These are phyloP conservation scores for Macadamia integrifolia DNA, from an alignment of 164 flowering plant genomes.

Conservation along the genomic window DNA sequence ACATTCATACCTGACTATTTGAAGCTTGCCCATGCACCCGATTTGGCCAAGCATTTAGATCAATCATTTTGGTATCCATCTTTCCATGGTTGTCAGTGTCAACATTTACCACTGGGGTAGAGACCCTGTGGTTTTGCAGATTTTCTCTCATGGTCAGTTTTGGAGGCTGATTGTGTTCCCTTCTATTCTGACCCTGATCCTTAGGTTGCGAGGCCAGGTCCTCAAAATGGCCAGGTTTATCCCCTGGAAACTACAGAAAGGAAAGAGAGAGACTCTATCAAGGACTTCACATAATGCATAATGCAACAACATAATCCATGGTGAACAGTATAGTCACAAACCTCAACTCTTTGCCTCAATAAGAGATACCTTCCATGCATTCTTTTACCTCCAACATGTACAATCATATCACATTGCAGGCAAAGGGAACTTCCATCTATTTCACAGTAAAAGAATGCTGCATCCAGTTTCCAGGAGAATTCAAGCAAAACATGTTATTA, in stretches of 20 bases:
- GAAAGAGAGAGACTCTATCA: neutral
- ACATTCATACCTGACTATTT: slow-evolving; percentile 46
- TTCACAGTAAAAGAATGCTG: slow-evolving; percentile 64
- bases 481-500: neutral
- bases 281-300: neutral
- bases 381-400: slow-evolving; percentile 97
- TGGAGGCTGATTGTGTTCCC: slow-evolving; percentile 33
- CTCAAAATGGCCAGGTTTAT: slow-evolving; percentile 47
- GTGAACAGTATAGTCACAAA: slow-evolving; percentile 25
- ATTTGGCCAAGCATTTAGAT: slow-evolving; percentile 68
- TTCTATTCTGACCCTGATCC: slow-evolving; percentile 32
- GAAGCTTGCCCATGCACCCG: slow-evolving; percentile 53
- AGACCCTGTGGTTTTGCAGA: slow-evolving; percentile 35
- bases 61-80: slow-evolving; percentile 55
- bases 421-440: slow-evolving; percentile 58
- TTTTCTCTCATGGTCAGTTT: slow-evolving; percentile 33
- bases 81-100: slow-evolving; percentile 30
- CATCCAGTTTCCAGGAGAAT: slow-evolving; percentile 16
- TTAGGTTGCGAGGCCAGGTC: slow-evolving; percentile 35
- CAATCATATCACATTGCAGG: slow-evolving; percentile 79
- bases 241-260: slow-evolving; percentile 76
- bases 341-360: slow-evolving; percentile 89
- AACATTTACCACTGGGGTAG: slow-evolving; percentile 32
- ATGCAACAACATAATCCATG: slow-evolving; percentile 1
- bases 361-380: slow-evolving; percentile 86